Base-by-base conservation (phyloP, 345 rosid genomes). In the Trapa incisa region DNA sequence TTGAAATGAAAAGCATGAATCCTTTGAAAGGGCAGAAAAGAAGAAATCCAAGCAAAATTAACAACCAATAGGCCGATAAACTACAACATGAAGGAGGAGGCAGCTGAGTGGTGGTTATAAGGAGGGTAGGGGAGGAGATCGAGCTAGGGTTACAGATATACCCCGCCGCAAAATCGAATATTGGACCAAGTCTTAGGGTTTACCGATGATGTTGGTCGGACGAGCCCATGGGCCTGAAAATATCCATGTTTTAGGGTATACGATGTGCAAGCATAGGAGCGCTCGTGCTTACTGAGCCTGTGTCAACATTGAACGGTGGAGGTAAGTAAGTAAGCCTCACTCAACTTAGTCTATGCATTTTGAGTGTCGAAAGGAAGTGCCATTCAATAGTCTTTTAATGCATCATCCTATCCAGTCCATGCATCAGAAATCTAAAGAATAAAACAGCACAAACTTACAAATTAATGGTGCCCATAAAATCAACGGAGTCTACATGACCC, bases 241-340 rank as follows among this genome's bases (percentile, higher is more conserved):
- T 93, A 93, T 76, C 97, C 29, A 22, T 22, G 29, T 22, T 93
- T 75, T 92, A 97, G 54, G 90, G 98, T 77, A 97, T 97, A 60
- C 96, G 98, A 67, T 93, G 98, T 82, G 84, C 92, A 50, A 86
- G 79, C 76, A 85, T 89, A 7, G 98, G 98, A 67, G 72, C 92
- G 15, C 81, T 90, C 68, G 79, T 90, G 65, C 86, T 87, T 65
- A 58, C 77, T 13, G 89, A 90, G 76, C 89, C 90, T 39, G 82
- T 90, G 71, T 83, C 94, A 17, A 75, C 92, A 60, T 67, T 80
- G 70, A 72, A 64, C 75, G 75, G 83, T 8, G 80, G 82, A 39
- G 82, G 74, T 66, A 85, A 67, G 65, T 87, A 39, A 81, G 74
- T 66, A 85, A 67, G 65, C 89, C 87, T 67, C 77, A 76, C 3